Evolutionary conservation across 2,329 filamentous ascomycete genomes (phyloP).

Genomic region (Ascochyta pisi): DNA sequence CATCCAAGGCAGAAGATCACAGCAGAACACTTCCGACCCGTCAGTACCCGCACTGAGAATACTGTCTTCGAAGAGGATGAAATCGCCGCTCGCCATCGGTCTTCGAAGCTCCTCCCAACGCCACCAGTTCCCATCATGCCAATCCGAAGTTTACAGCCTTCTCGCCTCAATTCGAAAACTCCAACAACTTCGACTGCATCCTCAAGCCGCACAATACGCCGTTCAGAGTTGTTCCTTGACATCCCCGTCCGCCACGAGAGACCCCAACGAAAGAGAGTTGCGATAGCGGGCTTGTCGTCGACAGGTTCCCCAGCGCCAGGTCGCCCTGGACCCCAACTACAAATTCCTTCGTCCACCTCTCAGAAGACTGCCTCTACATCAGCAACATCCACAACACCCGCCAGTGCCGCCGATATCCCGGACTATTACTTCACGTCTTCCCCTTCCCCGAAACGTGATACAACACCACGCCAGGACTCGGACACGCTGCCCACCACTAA

Average conservation of each 20-base stretch:
- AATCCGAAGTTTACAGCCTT: conserved; percentile 43
- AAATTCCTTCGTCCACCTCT: conserved; percentile 20
- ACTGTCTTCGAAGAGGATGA: conserved; percentile 51
- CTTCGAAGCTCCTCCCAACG: conserved; percentile 39
- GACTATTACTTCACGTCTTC: conserved; percentile 46
- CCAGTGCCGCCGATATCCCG: conserved; percentile 42
- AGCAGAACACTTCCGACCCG: conserved; percentile 26
- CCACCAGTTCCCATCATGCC: conserved; percentile 43
- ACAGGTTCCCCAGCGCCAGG: conserved; percentile 20
- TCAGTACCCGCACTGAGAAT: conserved; percentile 43
- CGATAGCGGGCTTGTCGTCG: conserved; percentile 8
- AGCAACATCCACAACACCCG: conserved; percentile 32
- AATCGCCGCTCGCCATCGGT: conserved; percentile 28
- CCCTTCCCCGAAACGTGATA: conserved; percentile 21
- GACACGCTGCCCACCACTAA: conserved; percentile 9
- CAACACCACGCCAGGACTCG: conserved; percentile 8
- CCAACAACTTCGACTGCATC: conserved; percentile 29
- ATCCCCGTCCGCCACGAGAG: conserved; percentile 43
- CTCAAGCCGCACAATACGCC: conserved; percentile 12
- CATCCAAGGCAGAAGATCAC: conserved; percentile 14
- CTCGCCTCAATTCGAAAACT: conserved; percentile 29
- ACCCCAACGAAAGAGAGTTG: conserved; percentile 28
- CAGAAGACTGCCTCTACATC: conserved; percentile 23
- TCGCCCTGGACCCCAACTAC: conserved; percentile 11
- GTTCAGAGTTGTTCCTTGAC: conserved; percentile 40